Conservation (phyloP, 805 yeast genomes). For the Metschnikowia peoriensis region DNA sequence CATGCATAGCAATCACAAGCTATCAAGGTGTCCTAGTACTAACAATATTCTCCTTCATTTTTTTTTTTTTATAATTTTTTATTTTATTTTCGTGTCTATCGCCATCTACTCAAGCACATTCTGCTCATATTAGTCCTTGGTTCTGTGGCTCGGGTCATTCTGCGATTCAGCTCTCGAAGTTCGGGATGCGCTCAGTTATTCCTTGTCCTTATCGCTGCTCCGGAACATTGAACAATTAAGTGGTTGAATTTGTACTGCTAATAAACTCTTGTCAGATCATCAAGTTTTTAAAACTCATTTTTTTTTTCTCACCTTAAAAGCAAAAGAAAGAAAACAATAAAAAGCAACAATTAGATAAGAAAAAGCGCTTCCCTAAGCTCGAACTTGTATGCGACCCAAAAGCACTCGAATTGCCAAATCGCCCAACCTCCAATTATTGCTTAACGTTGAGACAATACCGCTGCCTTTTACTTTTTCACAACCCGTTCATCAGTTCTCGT, state of each 20-base stretch:
- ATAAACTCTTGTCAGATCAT: too few species aligned
- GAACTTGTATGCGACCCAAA: not conserved
- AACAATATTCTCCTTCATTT: not conserved
- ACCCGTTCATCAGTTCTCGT: not conserved
- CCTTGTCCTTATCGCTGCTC: not conserved
- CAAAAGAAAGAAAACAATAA: too few species aligned
- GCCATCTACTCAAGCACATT: not conserved
- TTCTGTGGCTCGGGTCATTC: not conserved
- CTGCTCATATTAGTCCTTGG: not conserved
- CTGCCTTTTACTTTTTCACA: not conserved
- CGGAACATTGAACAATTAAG: not conserved
- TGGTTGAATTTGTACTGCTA: too few species aligned
- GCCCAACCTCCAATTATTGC: not conserved
- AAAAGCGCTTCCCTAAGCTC: too few species aligned
- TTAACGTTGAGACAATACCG: not conserved
- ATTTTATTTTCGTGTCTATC: not conserved
- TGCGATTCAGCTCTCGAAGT: not conserved
- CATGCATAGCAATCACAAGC: not conserved
- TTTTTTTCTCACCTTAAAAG: not conserved
- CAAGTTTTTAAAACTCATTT: too few species aligned
- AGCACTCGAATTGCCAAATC: not conserved
- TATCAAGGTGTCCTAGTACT: not conserved
- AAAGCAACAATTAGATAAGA: not conserved
- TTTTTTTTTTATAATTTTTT: too few species aligned
- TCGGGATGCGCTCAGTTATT: not conserved